Evolutionary conservation across 768 basidiomycete species (phyloP), one percentile per base, ranked within the genome.

Genomic region (Suillus tomentosus): DNA sequence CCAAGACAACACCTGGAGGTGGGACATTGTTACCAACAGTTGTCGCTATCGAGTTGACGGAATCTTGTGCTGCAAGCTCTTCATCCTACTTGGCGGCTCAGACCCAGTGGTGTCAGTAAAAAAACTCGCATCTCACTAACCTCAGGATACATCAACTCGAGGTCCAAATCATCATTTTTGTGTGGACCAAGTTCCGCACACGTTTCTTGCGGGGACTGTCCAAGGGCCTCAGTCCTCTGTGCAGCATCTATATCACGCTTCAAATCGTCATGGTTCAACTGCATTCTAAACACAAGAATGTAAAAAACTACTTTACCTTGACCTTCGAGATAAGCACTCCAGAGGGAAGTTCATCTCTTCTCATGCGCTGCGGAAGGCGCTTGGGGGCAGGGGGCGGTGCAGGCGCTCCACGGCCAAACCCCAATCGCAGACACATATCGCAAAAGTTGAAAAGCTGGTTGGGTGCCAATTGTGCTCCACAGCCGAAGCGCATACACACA

Each of bases 111-210:
- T 19, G 8, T 14, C 9, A 37, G 15, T 39, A 27, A 5, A 19
- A 9, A 8, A 47, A 57, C 19, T 27, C 8, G 3, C 17, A 58
- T 37, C 31, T 36, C 47, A 57, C 68, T 45, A 22, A 74, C 73
- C 27, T 72, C 67, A 13, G 74, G 72, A 64, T 75, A 75, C 0
- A 66, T 31, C 3, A 73, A 48, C 8, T 73, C 67, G 5, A 64
- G 15, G 24, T 72, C 67, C 24, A 17, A 19, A 1, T 65, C 69
- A 10, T 65, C 65, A 50, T 50, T 22, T 4, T 64, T 48, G 60
- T 14, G 3, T 24, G 27, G 2, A 60, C 19, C 37, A 19, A 24
- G 24, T 27, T 31, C 57, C 11, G 24, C 17, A 50, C 37, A 42
- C 13, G 36, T 36, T 14, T 39, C 17, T 48, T 0, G 48, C 11